Evolutionary conservation across 2,329 filamentous ascomycete genomes (phyloP).

Genomic region (Endothia cerciana): DNA sequence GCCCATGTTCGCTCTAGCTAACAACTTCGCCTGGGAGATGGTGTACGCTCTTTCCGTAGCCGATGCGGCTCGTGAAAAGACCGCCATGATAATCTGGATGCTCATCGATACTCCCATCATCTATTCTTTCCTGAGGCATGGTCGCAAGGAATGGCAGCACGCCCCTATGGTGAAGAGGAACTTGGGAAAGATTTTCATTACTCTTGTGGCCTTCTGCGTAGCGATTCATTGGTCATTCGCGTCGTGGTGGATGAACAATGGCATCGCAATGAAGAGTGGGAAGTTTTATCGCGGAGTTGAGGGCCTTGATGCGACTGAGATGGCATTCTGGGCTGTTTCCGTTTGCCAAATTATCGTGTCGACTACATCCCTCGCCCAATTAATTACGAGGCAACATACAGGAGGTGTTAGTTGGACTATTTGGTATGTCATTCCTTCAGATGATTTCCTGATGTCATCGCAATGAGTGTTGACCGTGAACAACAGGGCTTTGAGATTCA

Average conservation of each 20-base stretch:
- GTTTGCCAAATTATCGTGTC: neutral
- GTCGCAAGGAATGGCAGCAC: neutral
- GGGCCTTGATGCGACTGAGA: neutral
- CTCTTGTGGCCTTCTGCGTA: neutral
- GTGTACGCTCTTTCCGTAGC: neutral
- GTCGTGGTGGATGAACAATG: conserved; percentile 1
- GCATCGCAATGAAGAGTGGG: neutral
- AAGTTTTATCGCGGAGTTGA: neutral
- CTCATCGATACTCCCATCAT: conserved; percentile 1
- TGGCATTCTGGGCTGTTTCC: conserved; percentile 1
- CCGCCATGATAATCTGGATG: neutral
- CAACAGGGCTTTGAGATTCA: neutral
- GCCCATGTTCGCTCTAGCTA: neutral
- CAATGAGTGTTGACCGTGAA: neutral
- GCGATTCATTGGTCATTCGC: neutral
- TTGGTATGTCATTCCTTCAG: neutral
- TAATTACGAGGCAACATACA: neutral
- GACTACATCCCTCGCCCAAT: neutral
- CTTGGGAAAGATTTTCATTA: neutral
- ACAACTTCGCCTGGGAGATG: neutral
- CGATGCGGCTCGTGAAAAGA: neutral
- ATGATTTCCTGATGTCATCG: neutral
- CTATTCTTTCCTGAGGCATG: neutral
- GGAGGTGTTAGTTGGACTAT: neutral
- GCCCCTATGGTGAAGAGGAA: neutral